Base-by-base conservation (phyloP, 495 filamentous ascomycete species). In the Delitschia confertaspora region DNA sequence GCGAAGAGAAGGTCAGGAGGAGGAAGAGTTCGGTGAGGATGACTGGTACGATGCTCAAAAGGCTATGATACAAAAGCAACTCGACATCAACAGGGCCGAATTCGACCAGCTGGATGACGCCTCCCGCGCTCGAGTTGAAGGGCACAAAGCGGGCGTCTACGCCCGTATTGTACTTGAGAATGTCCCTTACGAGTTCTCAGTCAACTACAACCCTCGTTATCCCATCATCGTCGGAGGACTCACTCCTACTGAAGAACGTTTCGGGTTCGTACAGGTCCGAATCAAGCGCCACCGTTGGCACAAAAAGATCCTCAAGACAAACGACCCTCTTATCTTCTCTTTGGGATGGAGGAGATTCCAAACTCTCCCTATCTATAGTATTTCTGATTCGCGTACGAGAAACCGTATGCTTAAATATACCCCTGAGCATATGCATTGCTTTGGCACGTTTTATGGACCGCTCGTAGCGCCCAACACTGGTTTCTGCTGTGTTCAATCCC, bases 41-140 rank as follows among this genome's bases (percentile, higher is more conserved):
- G 86, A 96, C 31, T 98, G 93, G 93, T 96, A 96, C 60, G 88
- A 96, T 58, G 73, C 84, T 18, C 93, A 98, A 58, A 98, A 98
- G 61, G 87, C 93, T 18, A 74, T 82, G 54, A 74, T 96, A 46
- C 83, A 95, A 62, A 95, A 93, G 65, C 93, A 96, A 61, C 69
- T 86, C 33, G 78, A 85, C 44, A 93, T 98, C 71, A 98, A 98
- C 67, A 85, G 85, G 49, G 75, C 83, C 34, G 91, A 96, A 52
- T 93, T 93, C 55, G 85, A 87, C 29, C 65, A 73, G 14, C 74
- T 96, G 8, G 91, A 96, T 52, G 83, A 86, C 38, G 65, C 69
- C 20, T 83, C 88, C 32, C 74, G 91, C 31, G 72, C 80, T 9
- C 71, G 82, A 24, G 85, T 93, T 25, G 89, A 95, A 66, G 91